These are phyloP conservation scores for Salix brachista DNA, from an alignment of 345 rosid genomes.

Conservation along the genomic window DNA sequence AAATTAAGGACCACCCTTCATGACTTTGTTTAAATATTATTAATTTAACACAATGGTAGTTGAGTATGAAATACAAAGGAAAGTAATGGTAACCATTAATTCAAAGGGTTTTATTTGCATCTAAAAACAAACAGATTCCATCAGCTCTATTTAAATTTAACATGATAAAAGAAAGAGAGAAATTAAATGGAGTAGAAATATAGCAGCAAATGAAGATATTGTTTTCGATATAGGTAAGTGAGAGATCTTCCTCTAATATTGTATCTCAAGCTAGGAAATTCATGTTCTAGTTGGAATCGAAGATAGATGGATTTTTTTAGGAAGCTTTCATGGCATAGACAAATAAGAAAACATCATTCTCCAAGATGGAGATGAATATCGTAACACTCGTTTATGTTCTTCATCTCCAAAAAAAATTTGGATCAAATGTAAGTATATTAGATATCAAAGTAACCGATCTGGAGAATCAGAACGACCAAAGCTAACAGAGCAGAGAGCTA, in stretches of 20 bases:
- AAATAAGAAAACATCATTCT: constrained; percentile 81
- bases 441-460: too few species aligned
- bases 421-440: too few species aligned
- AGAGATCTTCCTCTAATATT: constrained; percentile 29
- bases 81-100: background rate
- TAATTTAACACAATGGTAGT: too few species aligned
- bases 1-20: too few species aligned
- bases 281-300: constrained; percentile 72
- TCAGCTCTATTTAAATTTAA: too few species aligned
- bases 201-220: background rate
- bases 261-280: constrained; percentile 51
- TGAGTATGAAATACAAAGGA: too few species aligned
- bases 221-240: constrained; percentile 4
- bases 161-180: background rate
- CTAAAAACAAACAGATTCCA: background rate
- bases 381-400: constrained; percentile 50
- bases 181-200: background rate
- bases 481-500: too few species aligned
- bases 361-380: too few species aligned
- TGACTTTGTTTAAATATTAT: too few species aligned
- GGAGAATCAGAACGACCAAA: too few species aligned
- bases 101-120: background rate
- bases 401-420: constrained; percentile 82
- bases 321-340: constrained; percentile 84
- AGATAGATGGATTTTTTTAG: constrained; percentile 88